Evolutionary conservation across 495 filamentous ascomycete genomes (phyloP).

Genomic region (Rhizodiscina lignyota): DNA sequence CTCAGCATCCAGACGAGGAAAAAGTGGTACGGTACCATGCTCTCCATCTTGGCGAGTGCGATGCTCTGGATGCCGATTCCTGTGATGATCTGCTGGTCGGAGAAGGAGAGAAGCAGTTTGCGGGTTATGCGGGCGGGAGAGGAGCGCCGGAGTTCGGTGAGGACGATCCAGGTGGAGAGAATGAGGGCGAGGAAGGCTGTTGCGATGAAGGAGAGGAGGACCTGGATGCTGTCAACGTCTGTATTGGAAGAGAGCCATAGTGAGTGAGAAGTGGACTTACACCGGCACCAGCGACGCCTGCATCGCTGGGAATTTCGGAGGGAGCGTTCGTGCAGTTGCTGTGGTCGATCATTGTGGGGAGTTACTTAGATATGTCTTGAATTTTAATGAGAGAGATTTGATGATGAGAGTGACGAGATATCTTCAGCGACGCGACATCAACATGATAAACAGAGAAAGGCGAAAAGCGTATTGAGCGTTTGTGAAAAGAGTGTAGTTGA

Average conservation of each 20-base stretch:
- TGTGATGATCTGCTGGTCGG: constrained; percentile 43
- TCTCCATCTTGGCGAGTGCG: constrained; percentile 29
- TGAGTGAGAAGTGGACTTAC: constrained; percentile 19
- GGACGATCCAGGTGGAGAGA: constrained; percentile 30
- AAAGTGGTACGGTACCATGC: constrained; percentile 42
- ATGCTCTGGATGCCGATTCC: constrained; percentile 41
- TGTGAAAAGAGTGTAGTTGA: too few species aligned
- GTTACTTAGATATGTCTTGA: too few species aligned
- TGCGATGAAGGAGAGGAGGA: constrained; percentile 42
- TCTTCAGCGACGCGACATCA: too few species aligned
- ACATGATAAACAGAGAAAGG: too few species aligned
- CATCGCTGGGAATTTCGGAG: constrained; percentile 26
- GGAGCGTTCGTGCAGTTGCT: constrained; percentile 32
- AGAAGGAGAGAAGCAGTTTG: constrained; percentile 39
- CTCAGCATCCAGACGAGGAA: constrained; percentile 47
- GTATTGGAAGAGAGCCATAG: constrained; percentile 1
- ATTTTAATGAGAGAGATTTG: too few species aligned
- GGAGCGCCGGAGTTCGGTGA: constrained; percentile 23
- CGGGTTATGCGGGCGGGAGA: constrained; percentile 29
- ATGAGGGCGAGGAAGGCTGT: constrained; percentile 33
- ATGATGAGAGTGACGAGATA: too few species aligned
- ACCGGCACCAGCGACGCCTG: constrained; percentile 39
- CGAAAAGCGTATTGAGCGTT: too few species aligned
- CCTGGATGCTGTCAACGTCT: constrained; percentile 15
- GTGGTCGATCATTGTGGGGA: constrained; percentile 16